Evolutionary conservation across 345 rosid genomes (phyloP), one percentile per base, ranked within the genome.

Genomic region (Hibiscus trionum): DNA sequence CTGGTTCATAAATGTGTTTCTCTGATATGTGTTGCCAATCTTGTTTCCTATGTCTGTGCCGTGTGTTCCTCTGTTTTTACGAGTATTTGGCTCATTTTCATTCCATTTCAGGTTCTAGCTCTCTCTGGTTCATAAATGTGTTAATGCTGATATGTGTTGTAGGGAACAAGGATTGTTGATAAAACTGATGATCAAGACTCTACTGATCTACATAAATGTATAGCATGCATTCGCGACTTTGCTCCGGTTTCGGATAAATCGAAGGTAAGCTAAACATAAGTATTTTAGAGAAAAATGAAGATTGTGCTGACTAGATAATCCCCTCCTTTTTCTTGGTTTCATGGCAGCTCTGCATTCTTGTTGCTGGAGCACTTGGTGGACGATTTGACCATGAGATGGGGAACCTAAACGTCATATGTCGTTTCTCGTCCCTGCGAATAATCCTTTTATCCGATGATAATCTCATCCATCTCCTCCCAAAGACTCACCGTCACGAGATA

Each of bases 301-400:
- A 21, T 21, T 21, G 24, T 21, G 24, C 24, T 21, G 24, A 21
- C 24, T 21, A 21, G 24, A 0, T 21, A 21, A 21, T 21, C 24
- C 24, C 1, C 24, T 21, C 24, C 24, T 21, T 21, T 49, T 67
- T 60, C 1, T 66, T 73, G 46, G 61, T 60, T 58, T 70, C 29
- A 42, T 72, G 70, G 66, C 84, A 92, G 97, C 82, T 92, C 15
- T 84, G 93, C 81, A 80, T 95, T 83, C 96, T 95, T 79, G 94
- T 84, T 50, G 86, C 87, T 6, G 99, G 98, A 47, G 97, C 99
- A 50, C 93, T 95, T 17, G 99, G 99, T 27, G 99, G 97, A 58
- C 83, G 99, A 56, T 95, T 92, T 77, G 99, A 95, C 74, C 99
- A 95, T 49, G 98, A 95, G 77, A 87, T 87, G 35, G 98, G 97